phyloP scores from a whole-genome alignment of 192 early-diverging fungal species.

The Podila clonocystis region DNA sequence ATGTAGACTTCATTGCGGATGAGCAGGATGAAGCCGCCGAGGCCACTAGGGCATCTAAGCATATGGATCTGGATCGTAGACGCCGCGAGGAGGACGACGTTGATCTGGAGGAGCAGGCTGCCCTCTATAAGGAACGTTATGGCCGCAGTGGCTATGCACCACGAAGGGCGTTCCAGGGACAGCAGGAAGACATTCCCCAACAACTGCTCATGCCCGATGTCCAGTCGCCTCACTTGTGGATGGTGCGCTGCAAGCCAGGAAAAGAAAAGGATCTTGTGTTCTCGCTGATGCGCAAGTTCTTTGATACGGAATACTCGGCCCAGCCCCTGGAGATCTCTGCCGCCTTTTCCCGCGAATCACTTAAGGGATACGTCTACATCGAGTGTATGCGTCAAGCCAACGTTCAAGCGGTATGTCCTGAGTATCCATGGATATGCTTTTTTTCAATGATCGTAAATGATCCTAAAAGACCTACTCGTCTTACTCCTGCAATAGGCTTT shows the following conservation, averaged over 20 bases:
- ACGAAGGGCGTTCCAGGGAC: conserved; percentile 53
- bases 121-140: conserved; percentile 76
- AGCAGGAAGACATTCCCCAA: conserved; percentile 76
- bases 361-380: conserved; percentile 93
- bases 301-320: conserved; percentile 70
- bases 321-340: conserved; percentile 80
- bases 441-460: too few species aligned
- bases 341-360: conserved; percentile 82
- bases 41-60: conserved; percentile 67
- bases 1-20: conserved; percentile 74
- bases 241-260: conserved; percentile 85
- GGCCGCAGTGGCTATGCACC: conserved; percentile 65
- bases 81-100: conserved; percentile 75
- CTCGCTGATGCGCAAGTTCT: conserved; percentile 77
- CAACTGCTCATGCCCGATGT: conserved; percentile 85
- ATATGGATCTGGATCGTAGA: conserved; percentile 77
- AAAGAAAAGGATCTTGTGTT: conserved; percentile 91
- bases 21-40: conserved; percentile 71
- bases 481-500: conserved; percentile 59
- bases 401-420: conserved; percentile 67
- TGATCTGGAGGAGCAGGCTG: conserved; percentile 88
- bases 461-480: neutral
- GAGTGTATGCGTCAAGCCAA: conserved; percentile 84
- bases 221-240: conserved; percentile 92
- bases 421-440: neutral